Evolutionary conservation across 2,329 filamentous ascomycete species (phyloP).

Genomic region (Aspergillus awamori): DNA sequence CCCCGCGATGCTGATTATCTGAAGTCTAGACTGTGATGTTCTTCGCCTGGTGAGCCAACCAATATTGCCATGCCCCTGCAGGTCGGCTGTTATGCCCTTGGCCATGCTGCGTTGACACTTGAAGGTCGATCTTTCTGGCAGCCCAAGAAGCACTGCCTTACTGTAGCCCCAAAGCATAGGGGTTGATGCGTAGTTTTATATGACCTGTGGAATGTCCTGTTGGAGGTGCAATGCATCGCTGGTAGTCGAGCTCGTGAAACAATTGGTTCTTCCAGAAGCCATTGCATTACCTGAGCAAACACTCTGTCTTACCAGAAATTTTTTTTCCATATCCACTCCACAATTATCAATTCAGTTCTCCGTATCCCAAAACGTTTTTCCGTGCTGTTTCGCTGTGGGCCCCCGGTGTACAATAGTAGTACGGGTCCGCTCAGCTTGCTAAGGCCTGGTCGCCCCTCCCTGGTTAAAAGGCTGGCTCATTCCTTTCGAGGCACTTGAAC

Average conservation of each 20-base stretch:
- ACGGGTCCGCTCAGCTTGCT: neutral
- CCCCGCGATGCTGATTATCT: slow-evolving; percentile 9
- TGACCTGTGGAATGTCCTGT: neutral
- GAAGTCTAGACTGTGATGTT: slow-evolving; percentile 9
- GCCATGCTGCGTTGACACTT: slow-evolving; percentile 7
- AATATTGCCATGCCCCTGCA: slow-evolving; percentile 8
- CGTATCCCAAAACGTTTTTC: neutral
- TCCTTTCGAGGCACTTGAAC: neutral
- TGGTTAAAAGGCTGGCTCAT: neutral
- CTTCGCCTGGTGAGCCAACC: slow-evolving; percentile 16
- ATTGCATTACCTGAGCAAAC: neutral
- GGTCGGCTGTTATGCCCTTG: slow-evolving; percentile 12
- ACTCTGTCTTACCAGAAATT: neutral
- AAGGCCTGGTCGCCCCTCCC: neutral
- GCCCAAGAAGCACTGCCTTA: slow-evolving; percentile 4
- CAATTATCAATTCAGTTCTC: neutral
- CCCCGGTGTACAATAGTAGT: neutral
- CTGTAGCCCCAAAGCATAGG: slow-evolving; percentile 1
- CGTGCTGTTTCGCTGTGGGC: neutral
- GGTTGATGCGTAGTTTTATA: neutral
- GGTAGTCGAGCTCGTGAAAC: too few species aligned
- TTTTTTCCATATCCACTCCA: neutral
- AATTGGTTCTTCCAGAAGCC: neutral
- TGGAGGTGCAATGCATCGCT: neutral
- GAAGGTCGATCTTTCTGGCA: slow-evolving; percentile 7